Evolutionary conservation across 345 rosid genomes (phyloP), one percentile per base, ranked within the genome.

Genomic region (Pistacia atlantica): DNA sequence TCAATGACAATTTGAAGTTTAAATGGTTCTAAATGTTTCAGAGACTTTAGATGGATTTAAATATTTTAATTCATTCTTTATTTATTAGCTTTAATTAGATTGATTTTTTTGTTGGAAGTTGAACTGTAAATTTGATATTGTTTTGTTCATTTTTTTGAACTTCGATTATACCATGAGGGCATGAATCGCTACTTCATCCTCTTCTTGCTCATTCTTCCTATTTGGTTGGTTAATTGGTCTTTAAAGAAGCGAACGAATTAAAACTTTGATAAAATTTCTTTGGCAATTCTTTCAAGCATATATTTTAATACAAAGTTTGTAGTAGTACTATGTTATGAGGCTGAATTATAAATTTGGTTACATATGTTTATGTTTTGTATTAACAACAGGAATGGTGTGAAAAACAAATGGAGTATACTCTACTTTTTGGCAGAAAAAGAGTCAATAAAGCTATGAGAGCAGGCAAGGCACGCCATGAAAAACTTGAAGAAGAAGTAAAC

Each of bases 381-480:
- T 72, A 62, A 62, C 55, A 25, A 22, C 75, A 94, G 97, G 97
- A 94, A 82, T 94, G 98, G 98, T 94, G 98, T 69, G 94, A 91
- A 79, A 94, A 92, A 76, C 86, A 89, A 80, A 87, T 85, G 92
- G 93, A 94, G 87, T 86, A 79, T 83, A 48, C 6, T 75, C 90
- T 94, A 66, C 81, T 61, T 49, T 71, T 71, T 28, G 89, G 90
- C 22, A 76, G 77, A 79, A 82, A 72, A 66, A 83, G 69, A 81
- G 77, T 72, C 3, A 92, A 22, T 35, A 81, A 86, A 80, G 94
- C 96, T 37, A 94, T 92, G 96, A 90, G 83, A 87, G 86, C 82
- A 63, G 98, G 98, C 0, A 78, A 20, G 4, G 93, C 87, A 77
- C 98, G 97, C 22, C 98, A 94, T 77, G 62, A 74, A 72, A 77